Conservation (phyloP, 768 basidiomycete species). For the Lactarius pseudohatsudake region DNA sequence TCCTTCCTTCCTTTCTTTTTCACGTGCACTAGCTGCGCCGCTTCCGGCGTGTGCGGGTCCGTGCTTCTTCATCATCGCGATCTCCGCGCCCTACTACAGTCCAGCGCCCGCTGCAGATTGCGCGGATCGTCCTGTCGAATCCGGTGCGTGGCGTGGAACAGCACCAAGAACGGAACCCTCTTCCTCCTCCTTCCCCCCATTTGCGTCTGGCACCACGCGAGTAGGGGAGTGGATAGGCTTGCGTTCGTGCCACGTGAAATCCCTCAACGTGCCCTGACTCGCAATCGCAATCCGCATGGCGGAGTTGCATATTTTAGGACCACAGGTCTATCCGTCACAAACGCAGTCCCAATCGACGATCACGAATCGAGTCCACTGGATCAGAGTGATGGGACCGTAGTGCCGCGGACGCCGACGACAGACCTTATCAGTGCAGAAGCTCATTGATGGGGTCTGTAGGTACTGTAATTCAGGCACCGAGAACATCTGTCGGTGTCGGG, state of each 20-base stretch:
- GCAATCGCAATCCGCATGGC: neutral
- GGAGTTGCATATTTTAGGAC: neutral
- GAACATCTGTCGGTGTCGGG: neutral
- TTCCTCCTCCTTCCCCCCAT: neutral
- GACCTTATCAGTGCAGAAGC: constrained; percentile 2
- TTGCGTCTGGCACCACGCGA: constrained; percentile 5
- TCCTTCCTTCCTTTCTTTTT: neutral
- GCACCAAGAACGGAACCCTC: constrained; percentile 9
- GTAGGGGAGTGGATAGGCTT: constrained; percentile 17
- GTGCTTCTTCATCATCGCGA: constrained; percentile 24
- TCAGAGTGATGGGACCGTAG: neutral
- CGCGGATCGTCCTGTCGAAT: constrained; percentile 18
- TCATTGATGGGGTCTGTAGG: no score
- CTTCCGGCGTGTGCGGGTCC: constrained; percentile 22
- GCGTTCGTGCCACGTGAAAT: constrained; percentile 4
- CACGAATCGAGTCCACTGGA: neutral
- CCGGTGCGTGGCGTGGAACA: constrained; percentile 12
- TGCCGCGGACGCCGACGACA: neutral
- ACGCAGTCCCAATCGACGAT: constrained; percentile 1
- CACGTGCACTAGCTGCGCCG: constrained; percentile 18
- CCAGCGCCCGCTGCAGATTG: constrained; percentile 18
- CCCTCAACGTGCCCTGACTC: neutral
- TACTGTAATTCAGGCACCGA: constrained; percentile 10
- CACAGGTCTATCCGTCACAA: neutral
- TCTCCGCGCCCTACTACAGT: constrained; percentile 12